These are phyloP conservation scores for Cystoderma amianthinum DNA, from an alignment of 768 basidiomycete genomes.

Conservation along the genomic window DNA sequence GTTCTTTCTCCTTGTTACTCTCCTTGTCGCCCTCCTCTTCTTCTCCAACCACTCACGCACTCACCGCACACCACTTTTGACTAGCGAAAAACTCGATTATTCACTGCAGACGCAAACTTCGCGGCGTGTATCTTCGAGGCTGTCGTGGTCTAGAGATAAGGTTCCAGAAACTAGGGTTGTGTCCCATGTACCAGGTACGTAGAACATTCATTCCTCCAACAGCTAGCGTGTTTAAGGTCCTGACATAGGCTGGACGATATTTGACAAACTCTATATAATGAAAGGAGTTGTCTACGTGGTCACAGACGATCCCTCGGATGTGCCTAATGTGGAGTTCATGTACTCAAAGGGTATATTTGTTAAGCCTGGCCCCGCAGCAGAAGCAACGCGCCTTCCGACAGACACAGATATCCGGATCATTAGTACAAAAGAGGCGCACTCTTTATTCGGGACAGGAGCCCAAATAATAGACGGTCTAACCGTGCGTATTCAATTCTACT, in stretches of 20 bases:
- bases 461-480: slow-evolving; percentile 73
- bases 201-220: neutral
- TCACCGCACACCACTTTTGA: slow-evolving; percentile 5
- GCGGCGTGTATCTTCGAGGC: slow-evolving; percentile 11
- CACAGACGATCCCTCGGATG: slow-evolving; percentile 54
- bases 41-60: slow-evolving; percentile 21
- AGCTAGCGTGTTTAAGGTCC: slow-evolving; percentile 1
- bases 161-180: slow-evolving; percentile 62
- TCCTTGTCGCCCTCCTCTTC: slow-evolving; percentile 37
- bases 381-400: slow-evolving; percentile 58
- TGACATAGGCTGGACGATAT: slow-evolving; percentile 81
- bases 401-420: slow-evolving; percentile 78
- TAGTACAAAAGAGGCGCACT: slow-evolving; percentile 54
- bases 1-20: slow-evolving; percentile 36
- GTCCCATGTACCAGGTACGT: slow-evolving; percentile 69
- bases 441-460: slow-evolving; percentile 67
- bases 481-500: slow-evolving; percentile 22
- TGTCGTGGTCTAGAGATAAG: slow-evolving; percentile 27
- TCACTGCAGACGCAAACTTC: slow-evolving; percentile 6
- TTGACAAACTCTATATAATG: slow-evolving; percentile 74
- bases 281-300: slow-evolving; percentile 84
- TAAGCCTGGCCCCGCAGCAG: slow-evolving; percentile 45
- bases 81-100: slow-evolving; percentile 6
- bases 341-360: slow-evolving; percentile 65
- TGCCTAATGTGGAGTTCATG: slow-evolving; percentile 65